phyloP scores from a whole-genome alignment of 2,329 filamentous ascomycete genomes.

The Penicillium brevicompactum region DNA sequence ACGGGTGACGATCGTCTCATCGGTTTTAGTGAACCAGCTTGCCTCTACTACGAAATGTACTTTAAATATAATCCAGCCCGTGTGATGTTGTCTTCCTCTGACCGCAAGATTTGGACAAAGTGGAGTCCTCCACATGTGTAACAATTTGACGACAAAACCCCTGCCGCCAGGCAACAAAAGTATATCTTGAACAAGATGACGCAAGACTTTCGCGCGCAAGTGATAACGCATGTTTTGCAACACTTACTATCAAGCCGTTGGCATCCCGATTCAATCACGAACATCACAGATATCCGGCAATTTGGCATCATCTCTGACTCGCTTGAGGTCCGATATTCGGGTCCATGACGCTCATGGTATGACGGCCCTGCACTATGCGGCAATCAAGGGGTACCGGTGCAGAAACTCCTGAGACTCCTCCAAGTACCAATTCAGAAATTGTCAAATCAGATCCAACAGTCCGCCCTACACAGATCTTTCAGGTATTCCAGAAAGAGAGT shows the following conservation, averaged over 20 bases:
- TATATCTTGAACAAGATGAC: constrained; percentile 32
- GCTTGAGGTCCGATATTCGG: too few relatives aligned
- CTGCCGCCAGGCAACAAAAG: constrained; percentile 13
- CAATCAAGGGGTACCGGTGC: too few relatives aligned
- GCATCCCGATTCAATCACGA: too few relatives aligned
- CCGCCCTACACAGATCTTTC: too few relatives aligned
- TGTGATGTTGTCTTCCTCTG: constrained; percentile 26
- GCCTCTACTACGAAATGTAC: constrained; percentile 49
- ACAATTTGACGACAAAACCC: constrained; percentile 9
- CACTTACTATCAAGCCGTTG: too few relatives aligned
- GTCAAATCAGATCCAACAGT: too few relatives aligned
- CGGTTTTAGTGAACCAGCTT: constrained; percentile 56
- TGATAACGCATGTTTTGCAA: constrained; percentile 26
- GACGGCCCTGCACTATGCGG: too few relatives aligned
- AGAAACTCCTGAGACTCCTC: too few relatives aligned
- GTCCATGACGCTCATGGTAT: too few relatives aligned
- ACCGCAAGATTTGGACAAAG: constrained; percentile 32
- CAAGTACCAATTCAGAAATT: too few relatives aligned
- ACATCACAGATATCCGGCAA: constrained; percentile 11
- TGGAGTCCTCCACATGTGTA: constrained; percentile 30
- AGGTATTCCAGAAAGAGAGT: too few relatives aligned
- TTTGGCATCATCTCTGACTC: not conserved
- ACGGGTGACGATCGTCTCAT: constrained; percentile 48
- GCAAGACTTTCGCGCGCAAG: constrained; percentile 22
- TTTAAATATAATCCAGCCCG: constrained; percentile 30